A percentile compares a stretch with the other conserved stretches of the same genome.
phyloP scores from a whole-genome alignment of 2,329 filamentous ascomycete genomes.

The Alternaria postmessia region DNA sequence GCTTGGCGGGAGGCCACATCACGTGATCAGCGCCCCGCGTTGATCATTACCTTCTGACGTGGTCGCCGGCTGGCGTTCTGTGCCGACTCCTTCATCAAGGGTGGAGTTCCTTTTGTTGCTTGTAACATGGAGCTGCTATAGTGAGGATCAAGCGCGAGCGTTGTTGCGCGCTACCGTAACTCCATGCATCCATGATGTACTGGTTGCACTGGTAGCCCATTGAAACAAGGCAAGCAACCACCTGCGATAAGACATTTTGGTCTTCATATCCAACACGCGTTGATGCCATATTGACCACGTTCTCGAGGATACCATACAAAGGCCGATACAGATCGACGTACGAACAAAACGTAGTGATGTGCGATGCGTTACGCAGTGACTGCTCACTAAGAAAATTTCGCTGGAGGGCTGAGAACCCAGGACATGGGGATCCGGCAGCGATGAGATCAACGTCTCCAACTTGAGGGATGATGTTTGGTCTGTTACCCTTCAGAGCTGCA shows the following conservation, averaged over 20 bases:
- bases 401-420: slow-evolving; percentile 75
- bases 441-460: slow-evolving; percentile 74
- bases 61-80: no score
- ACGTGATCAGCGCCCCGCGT: no score
- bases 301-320: slow-evolving; percentile 78
- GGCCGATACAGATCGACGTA: slow-evolving; percentile 79
- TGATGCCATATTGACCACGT: slow-evolving; percentile 72
- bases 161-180: slow-evolving; percentile 70
- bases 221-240: slow-evolving; percentile 76
- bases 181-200: slow-evolving; percentile 73
- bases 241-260: slow-evolving; percentile 75
- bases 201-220: slow-evolving; percentile 79
- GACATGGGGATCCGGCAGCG: slow-evolving; percentile 78
- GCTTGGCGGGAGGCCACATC: no score
- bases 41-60: no score
- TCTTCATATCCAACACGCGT: slow-evolving; percentile 54
- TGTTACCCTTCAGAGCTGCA: slow-evolving; percentile 61
- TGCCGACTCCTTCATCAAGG: no score
- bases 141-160: slow-evolving; percentile 74
- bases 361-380: slow-evolving; percentile 75
- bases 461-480: slow-evolving; percentile 57
- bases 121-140: slow-evolving; percentile 75
- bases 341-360: slow-evolving; percentile 78
- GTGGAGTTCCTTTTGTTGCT: no score
- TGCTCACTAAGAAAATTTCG: slow-evolving; percentile 60